Percentiles rank a stretch among this genome's conserved stretches.
Conservation (phyloP, 2,329 filamentous ascomycete genomes). For the Alternaria infectoria region DNA sequence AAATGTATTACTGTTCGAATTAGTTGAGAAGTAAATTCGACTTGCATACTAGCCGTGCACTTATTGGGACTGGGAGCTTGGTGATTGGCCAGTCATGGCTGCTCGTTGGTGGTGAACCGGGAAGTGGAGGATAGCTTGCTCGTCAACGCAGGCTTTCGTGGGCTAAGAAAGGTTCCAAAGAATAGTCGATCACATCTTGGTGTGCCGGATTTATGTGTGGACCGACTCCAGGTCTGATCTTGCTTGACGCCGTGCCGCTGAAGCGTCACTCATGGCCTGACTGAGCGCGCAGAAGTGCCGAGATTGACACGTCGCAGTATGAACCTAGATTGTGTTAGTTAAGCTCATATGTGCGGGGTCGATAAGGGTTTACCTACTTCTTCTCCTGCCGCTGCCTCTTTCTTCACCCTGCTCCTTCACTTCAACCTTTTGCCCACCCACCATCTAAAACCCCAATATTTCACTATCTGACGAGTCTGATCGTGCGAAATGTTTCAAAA, state of each 20-base stretch:
- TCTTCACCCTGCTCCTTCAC: neutral
- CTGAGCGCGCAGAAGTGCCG: neutral
- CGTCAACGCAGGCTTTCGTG: neutral
- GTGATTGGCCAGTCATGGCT: neutral
- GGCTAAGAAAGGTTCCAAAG: neutral
- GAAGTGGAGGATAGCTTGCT: neutral
- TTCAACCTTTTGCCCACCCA: neutral
- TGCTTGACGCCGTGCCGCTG: neutral
- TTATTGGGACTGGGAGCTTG: neutral
- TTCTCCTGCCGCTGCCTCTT: neutral
- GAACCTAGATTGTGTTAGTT: neutral
- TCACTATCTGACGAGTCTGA: neutral
- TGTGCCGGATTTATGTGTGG: neutral
- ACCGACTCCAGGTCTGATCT: neutral
- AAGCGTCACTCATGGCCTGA: neutral
- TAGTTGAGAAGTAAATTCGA: neutral
- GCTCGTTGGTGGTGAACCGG: neutral
- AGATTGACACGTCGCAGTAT: neutral
- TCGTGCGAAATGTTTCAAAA: neutral
- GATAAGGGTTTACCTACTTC: neutral
- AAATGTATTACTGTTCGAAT: neutral
- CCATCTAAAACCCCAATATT: neutral
- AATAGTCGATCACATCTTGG: neutral
- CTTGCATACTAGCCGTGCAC: neutral
- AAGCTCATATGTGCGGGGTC: neutral